phyloP scores from a whole-genome alignment of 208 protist genomes.

The Acanthamoeba rhysodes region DNA sequence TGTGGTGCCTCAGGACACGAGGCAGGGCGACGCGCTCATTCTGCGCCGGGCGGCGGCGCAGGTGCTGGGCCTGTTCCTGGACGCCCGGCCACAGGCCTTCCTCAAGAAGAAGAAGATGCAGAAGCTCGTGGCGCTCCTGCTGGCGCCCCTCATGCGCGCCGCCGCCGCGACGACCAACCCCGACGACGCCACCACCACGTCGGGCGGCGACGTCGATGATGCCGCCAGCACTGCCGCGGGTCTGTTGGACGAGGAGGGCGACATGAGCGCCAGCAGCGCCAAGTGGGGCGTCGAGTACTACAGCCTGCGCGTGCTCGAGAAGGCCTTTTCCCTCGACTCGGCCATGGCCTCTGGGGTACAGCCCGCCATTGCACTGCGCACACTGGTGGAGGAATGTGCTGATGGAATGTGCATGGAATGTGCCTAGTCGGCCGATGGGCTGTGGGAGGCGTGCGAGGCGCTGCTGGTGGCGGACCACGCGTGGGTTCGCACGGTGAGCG shows the following conservation, averaged over 20 bases:
- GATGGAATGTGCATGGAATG: background rate
- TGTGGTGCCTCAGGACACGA: background rate
- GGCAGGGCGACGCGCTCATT: background rate
- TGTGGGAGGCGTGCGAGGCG: constrained; percentile 13
- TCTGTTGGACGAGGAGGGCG: background rate
- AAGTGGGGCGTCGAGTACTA: constrained; percentile 74
- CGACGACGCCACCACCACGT: background rate
- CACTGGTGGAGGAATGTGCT: background rate
- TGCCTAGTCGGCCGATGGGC: background rate
- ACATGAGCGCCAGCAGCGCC: background rate
- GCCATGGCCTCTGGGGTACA: background rate
- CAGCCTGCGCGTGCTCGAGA: constrained; percentile 52
- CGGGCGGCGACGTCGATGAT: no score
- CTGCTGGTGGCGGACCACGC: constrained; percentile 30
- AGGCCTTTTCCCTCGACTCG: constrained; percentile 23
- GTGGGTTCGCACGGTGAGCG: constrained; percentile 21
- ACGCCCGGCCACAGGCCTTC: constrained; percentile 37
- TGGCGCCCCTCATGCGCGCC: background rate
- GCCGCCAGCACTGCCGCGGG: background rate
- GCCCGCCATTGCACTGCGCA: background rate
- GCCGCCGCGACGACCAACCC: background rate
- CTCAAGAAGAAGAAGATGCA: constrained; percentile 56
- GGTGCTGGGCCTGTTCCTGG: constrained; percentile 59
- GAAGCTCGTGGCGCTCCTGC: constrained; percentile 24
- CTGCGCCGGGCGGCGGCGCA: constrained; percentile 13